These are phyloP conservation scores for Penicillium macrosclerotiorum DNA, from an alignment of 495 filamentous ascomycete species.

Conservation along the genomic window DNA sequence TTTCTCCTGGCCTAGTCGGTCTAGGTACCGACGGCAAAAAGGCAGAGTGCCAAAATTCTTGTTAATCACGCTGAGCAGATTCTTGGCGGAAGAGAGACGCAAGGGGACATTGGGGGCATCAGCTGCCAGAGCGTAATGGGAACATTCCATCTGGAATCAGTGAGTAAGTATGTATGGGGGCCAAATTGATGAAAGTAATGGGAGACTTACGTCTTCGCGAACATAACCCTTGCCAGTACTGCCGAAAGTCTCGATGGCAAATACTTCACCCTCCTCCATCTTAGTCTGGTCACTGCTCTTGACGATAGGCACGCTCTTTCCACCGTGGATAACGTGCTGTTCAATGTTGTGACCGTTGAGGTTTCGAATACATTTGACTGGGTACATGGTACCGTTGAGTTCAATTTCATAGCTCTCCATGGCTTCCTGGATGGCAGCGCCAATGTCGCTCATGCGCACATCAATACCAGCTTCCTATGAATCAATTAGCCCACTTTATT, in stretches of 20 bases:
- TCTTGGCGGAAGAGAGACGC: constrained; percentile 74
- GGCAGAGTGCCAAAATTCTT: constrained; percentile 91
- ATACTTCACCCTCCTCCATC: constrained; percentile 94
- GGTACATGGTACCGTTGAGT: constrained; percentile 68
- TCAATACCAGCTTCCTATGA: constrained; percentile 58
- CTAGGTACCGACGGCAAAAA: constrained; percentile 82
- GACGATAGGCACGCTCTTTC: constrained; percentile 87
- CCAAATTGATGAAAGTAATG: no score
- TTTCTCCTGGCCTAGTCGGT: constrained; percentile 82
- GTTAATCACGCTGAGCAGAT: constrained; percentile 78
- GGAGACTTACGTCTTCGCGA: constrained; percentile 65
- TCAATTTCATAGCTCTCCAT: constrained; percentile 69
- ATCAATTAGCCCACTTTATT: constrained; percentile 22
- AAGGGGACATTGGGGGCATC: constrained; percentile 67
- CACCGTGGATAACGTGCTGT: constrained; percentile 83
- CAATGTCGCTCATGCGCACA: constrained; percentile 58
- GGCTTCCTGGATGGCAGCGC: constrained; percentile 61
- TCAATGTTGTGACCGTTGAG: constrained; percentile 87
- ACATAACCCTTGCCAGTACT: constrained; percentile 88
- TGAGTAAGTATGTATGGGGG: no score
- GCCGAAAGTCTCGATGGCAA: constrained; percentile 92
- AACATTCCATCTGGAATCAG: constrained; percentile 57
- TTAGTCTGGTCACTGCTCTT: constrained; percentile 76
- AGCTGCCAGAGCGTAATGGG: constrained; percentile 67
- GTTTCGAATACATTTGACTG: constrained; percentile 83